phyloP scores from a whole-genome alignment of 1,284 basidiomycete species.

The Ceratobasidium sp. region DNA sequence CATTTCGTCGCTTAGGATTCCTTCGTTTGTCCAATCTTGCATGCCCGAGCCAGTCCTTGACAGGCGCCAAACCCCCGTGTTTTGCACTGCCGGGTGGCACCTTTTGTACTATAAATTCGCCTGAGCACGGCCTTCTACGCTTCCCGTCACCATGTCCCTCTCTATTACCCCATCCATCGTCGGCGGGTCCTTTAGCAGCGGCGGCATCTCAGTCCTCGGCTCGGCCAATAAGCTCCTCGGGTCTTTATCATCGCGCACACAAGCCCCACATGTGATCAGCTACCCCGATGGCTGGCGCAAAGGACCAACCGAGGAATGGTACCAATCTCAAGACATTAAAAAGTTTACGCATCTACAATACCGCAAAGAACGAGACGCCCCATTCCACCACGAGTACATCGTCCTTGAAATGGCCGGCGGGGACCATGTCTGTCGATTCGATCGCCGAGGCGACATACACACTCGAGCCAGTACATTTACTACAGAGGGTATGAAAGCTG shows the following conservation, averaged over 20 bases:
- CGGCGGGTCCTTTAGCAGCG: too few species aligned
- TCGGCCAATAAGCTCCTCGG: not conserved
- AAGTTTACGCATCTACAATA: slow-evolving; percentile 27
- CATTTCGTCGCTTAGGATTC: too few species aligned
- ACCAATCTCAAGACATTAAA: slow-evolving; percentile 4
- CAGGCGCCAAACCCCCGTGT: too few species aligned
- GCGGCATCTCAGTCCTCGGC: not conserved
- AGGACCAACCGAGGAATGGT: slow-evolving; percentile 25
- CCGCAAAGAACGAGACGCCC: slow-evolving; percentile 24
- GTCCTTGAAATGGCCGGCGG: slow-evolving; percentile 16
- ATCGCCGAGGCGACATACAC: slow-evolving; percentile 20
- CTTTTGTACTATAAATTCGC: too few species aligned
- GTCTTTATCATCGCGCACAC: not conserved
- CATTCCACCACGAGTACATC: slow-evolving; percentile 24
- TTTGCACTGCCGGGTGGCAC: too few species aligned
- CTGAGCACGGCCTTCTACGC: too few species aligned
- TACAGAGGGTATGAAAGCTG: slow-evolving; percentile 9
- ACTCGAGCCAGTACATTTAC: slow-evolving; percentile 5
- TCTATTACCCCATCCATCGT: too few species aligned
- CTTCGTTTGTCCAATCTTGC: too few species aligned
- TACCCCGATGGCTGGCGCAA: slow-evolving; percentile 23
- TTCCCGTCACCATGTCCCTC: too few species aligned
- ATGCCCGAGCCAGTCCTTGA: too few species aligned
- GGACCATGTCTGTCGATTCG: slow-evolving; percentile 25
- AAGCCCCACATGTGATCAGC: slow-evolving; percentile 23